Evolutionary conservation across 176 grass and related monocot genomes (phyloP).

Genomic region (Aegilops longissima): DNA sequence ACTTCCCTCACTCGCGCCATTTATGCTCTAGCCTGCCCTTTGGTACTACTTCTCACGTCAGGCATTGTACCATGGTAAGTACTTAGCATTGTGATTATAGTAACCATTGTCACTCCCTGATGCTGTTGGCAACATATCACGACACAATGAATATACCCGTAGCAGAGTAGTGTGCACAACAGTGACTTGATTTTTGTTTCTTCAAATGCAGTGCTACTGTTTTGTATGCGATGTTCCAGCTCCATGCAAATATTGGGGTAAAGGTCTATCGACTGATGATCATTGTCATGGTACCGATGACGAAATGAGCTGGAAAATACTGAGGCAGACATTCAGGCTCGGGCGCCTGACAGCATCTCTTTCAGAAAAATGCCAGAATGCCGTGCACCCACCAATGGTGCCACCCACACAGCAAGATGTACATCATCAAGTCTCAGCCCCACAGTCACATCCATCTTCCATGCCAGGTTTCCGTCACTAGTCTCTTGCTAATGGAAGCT

Average conservation of each 20-base stretch:
- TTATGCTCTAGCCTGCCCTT: conserved; percentile 79
- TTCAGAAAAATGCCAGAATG: conserved; percentile 31
- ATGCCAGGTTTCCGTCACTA: background rate
- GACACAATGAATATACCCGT: background rate
- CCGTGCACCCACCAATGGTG: background rate
- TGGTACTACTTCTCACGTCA: conserved; percentile 53
- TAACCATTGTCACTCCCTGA: background rate
- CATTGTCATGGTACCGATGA: conserved; percentile 90
- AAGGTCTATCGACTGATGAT: conserved; percentile 25
- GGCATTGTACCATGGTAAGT: conserved; percentile 74
- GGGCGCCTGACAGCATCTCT: conserved; percentile 23
- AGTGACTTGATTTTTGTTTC: conserved; percentile 14
- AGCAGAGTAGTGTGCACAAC: no score
- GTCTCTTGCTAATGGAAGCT: background rate
- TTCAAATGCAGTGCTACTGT: conserved; percentile 89
- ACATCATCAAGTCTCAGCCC: conserved; percentile 3
- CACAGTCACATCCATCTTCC: conserved; percentile 12
- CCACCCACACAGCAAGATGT: conserved; percentile 23
- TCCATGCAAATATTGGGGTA: conserved; percentile 83
- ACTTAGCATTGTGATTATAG: background rate
- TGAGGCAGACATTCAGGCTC: conserved; percentile 49
- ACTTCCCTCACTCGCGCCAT: conserved; percentile 93
- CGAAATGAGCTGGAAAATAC: conserved; percentile 47
- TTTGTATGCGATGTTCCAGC: conserved; percentile 85
- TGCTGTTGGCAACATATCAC: background rate